Evolutionary conservation across 2,329 filamentous ascomycete species (phyloP).

Genomic region (Colletotrichum theobromicola): DNA sequence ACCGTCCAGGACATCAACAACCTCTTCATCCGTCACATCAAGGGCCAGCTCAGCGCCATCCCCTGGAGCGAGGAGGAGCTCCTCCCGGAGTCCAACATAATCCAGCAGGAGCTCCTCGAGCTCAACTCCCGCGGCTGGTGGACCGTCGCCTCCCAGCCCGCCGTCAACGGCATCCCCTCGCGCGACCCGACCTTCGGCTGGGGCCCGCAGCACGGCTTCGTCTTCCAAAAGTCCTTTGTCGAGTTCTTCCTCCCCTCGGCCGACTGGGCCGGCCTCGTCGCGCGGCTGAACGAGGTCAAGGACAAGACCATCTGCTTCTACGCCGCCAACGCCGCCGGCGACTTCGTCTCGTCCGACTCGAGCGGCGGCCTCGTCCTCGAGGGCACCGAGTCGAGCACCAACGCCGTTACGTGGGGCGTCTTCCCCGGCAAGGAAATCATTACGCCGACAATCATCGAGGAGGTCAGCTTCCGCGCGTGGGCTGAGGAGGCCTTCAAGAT

Average conservation of each 20-base stretch:
- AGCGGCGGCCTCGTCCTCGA: slow-evolving; percentile 37
- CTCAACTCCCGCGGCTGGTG: slow-evolving; percentile 89
- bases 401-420: slow-evolving; percentile 96
- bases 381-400: slow-evolving; percentile 64
- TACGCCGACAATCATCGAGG: slow-evolving; percentile 95
- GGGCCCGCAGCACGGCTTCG: slow-evolving; percentile 90
- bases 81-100: slow-evolving; percentile 81
- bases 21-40: slow-evolving; percentile 82
- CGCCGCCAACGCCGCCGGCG: slow-evolving; percentile 78
- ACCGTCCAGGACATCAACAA: slow-evolving; percentile 74
- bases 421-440: slow-evolving; percentile 96
- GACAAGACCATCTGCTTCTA: slow-evolving; percentile 80
- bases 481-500: slow-evolving; percentile 95
- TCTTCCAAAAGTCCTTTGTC: slow-evolving; percentile 98
- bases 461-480: slow-evolving; percentile 93
- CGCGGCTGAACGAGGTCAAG: slow-evolving; percentile 56
- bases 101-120: slow-evolving; percentile 74
- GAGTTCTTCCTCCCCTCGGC: slow-evolving; percentile 86
- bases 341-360: slow-evolving; percentile 75
- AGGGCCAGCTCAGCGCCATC: slow-evolving; percentile 79
- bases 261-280: slow-evolving; percentile 73
- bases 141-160: slow-evolving; percentile 95
- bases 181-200: slow-evolving; percentile 85
- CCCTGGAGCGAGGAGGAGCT: slow-evolving; percentile 95
- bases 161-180: slow-evolving; percentile 84